A percentile compares a stretch with the other conserved stretches of the same genome.
Conservation (phyloP, 2,329 filamentous ascomycete species). For the Pyrenophora graminea region DNA sequence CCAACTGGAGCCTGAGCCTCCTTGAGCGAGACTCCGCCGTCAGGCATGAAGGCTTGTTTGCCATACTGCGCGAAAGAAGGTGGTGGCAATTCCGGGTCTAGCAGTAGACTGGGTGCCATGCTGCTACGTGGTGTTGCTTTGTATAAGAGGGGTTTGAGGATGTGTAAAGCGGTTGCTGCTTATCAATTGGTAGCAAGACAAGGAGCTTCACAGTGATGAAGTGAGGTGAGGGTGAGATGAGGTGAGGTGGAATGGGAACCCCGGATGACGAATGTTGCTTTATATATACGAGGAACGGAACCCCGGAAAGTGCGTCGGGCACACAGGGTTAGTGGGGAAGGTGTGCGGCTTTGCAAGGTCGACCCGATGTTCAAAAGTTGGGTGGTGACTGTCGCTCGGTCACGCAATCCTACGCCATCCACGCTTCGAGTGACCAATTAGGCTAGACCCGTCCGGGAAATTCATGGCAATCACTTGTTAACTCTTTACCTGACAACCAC, state of each 20-base stretch:
- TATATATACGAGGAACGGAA: constrained; percentile 18
- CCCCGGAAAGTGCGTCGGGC: constrained; percentile 10
- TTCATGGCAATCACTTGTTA: too few relatives aligned
- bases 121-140: neutral
- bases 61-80: constrained; percentile 16
- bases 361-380: constrained; percentile 9
- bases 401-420: constrained; percentile 19
- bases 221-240: constrained; percentile 1
- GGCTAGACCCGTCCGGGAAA: constrained; percentile 6
- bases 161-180: neutral
- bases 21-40: constrained; percentile 23
- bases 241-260: constrained; percentile 5
- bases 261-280: constrained; percentile 12
- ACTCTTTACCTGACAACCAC: constrained; percentile 1
- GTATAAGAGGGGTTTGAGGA: neutral
- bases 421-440: constrained; percentile 6
- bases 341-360: constrained; percentile 4
- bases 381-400: constrained; percentile 9
- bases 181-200: neutral
- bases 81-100: constrained; percentile 30
- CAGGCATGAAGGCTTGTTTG: constrained; percentile 24
- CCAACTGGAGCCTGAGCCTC: constrained; percentile 30
- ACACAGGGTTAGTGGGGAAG: constrained; percentile 29
- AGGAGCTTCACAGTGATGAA: neutral
- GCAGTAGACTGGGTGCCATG: constrained; percentile 40